Conservation (phyloP, 2,329 filamentous ascomycete genomes). For the Penicillium sp. region DNA sequence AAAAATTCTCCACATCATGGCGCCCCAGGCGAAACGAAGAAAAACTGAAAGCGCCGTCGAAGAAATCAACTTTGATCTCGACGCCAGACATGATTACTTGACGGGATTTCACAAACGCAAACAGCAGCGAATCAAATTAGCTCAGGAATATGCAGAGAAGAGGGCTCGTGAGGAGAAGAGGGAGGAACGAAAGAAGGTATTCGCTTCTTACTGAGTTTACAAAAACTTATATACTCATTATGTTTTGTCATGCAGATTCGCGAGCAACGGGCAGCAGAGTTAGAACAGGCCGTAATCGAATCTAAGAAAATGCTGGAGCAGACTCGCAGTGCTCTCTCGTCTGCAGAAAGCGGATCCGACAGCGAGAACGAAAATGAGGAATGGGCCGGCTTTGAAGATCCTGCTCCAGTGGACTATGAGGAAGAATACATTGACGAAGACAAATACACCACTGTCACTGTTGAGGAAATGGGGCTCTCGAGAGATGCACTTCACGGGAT, state of each 20-base stretch:
- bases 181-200: conserved; percentile 69
- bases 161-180: conserved; percentile 74
- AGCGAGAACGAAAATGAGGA: conserved; percentile 45
- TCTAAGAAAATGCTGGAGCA: conserved; percentile 66
- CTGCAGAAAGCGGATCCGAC: conserved; percentile 29
- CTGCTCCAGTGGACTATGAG: conserved; percentile 66
- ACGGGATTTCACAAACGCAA: conserved; percentile 98
- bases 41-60: conserved; percentile 61
- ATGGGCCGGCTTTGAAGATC: conserved; percentile 61
- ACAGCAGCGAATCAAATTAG: conserved; percentile 74
- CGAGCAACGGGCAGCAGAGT: conserved; percentile 74
- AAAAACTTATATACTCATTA: neutral
- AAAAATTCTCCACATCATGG: conserved; percentile 36
- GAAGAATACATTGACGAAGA: conserved; percentile 97
- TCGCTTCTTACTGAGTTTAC: conserved; percentile 15
- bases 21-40: conserved; percentile 62
- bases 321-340: conserved; percentile 45
- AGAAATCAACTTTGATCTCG: conserved; percentile 79
- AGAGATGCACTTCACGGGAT: conserved; percentile 50
- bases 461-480: conserved; percentile 80
- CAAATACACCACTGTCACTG: conserved; percentile 88
- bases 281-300: conserved; percentile 75
- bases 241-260: conserved; percentile 58
- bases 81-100: conserved; percentile 78
- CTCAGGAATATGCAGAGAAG: conserved; percentile 75